These are phyloP conservation scores for Chlorella variabilis DNA, from an alignment of 163 green algal species.

Conservation along the genomic window DNA sequence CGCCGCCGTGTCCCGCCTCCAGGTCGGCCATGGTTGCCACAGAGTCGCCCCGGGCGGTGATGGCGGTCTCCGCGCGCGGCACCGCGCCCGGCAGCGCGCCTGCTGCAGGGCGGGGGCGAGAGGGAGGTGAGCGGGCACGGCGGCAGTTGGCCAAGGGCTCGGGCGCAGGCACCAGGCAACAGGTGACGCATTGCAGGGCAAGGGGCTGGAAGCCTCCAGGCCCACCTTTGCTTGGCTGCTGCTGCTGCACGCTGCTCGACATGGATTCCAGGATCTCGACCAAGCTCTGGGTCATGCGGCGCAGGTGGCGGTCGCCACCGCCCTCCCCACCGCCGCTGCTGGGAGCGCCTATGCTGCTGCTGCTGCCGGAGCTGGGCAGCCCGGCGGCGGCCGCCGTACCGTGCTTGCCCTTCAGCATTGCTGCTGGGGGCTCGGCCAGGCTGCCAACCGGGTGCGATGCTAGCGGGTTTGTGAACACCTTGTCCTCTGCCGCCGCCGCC, in stretches of 20 bases:
- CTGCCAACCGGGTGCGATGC: not conserved
- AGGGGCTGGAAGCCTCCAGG: too few species aligned
- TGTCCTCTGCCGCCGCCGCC: not conserved
- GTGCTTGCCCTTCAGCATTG: not conserved
- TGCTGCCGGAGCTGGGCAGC: not conserved
- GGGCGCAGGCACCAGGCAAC: too few species aligned
- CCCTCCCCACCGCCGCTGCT: not conserved
- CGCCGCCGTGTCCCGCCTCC: not conserved
- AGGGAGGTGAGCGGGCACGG: not conserved
- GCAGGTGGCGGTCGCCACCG: slow-evolving; percentile 22
- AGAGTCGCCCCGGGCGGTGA: slow-evolving; percentile 31
- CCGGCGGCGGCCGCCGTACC: too few species aligned
- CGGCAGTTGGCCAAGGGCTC: too few species aligned
- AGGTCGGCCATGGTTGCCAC: slow-evolving; percentile 37
- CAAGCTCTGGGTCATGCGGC: slow-evolving; percentile 40
- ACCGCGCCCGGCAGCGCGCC: not conserved
- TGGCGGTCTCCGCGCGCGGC: not conserved
- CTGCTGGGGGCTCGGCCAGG: not conserved
- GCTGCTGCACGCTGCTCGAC: slow-evolving; percentile 9
- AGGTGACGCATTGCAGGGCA: too few species aligned
- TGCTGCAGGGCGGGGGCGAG: not conserved
- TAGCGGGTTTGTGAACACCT: not conserved
- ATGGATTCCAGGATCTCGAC: slow-evolving; percentile 51
- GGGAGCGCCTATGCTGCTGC: slow-evolving; percentile 3
- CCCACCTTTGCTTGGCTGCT: not conserved